Evolutionary conservation across 257 asterid genomes (phyloP), one percentile per base, ranked within the genome.

Genomic region (Primulina huaijiensis): DNA sequence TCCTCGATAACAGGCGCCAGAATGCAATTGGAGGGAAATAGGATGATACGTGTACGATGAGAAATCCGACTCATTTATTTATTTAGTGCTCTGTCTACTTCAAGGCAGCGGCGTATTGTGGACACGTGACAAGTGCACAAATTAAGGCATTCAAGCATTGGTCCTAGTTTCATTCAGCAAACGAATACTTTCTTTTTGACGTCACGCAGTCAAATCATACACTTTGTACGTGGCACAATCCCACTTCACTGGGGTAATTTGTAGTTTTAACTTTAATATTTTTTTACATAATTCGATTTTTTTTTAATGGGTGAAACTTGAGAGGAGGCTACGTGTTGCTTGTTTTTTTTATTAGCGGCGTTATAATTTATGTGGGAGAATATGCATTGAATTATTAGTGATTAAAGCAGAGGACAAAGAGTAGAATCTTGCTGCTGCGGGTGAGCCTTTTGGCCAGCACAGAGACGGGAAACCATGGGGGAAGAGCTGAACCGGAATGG

Each of bases 251-350:
- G 30, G 30, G 3, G 30, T 27, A 23, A 23, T 23, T 23, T 23
- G 1, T 23, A 23, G 25, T 23, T 23, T 2, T 27, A 27, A 27
- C 30, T 27, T 27, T 27, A 27, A 27, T 27, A 27, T 27, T 27
- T 27, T 27, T 27, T 27, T 27, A 27, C 30, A 27, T 27, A 27
- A 2, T 27, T 27, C 30, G 30, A 27, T 27, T 27, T 27, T 23
- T 23, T 23, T 23, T 23, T 23, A 0, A 23, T 23, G 7, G 37
- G 37, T 33, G 37, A 33, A 4, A 5, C 7, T 33, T 33, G 25
- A 40, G 31, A 25, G 65, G 8, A 11, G 29, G 82, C 79, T 69
- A 78, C 82, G 82, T 78, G 82, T 73, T 64, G 35, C 65, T 11
- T 70, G 57, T 31, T 38, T 5, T 30, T 46, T 34, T 50, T 62